Conservation (phyloP, 2,329 filamentous ascomycete genomes). For the Arthroderma uncinatum region DNA sequence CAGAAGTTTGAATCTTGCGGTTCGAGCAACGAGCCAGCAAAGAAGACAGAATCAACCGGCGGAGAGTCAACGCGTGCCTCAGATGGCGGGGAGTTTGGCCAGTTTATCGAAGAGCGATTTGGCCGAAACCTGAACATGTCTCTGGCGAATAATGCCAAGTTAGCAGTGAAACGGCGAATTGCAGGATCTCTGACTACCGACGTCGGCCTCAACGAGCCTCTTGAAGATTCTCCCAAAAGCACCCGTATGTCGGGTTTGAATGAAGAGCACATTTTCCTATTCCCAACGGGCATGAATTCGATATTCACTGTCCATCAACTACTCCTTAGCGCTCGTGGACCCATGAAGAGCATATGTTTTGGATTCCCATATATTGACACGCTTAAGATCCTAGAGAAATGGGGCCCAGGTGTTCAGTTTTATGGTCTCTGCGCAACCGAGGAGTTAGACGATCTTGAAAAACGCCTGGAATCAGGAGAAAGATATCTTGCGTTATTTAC, state of each 20-base stretch:
- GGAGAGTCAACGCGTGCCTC: conserved; percentile 16
- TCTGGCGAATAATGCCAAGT: conserved; percentile 68
- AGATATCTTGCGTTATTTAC: conserved; percentile 75
- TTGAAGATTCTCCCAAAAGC: conserved; percentile 33
- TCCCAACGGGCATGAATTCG: conserved; percentile 84
- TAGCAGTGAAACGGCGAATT: conserved; percentile 77
- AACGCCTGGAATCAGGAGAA: conserved; percentile 58
- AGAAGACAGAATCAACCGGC: conserved; percentile 9
- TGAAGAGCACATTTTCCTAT: conserved; percentile 81
- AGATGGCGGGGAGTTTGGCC: conserved; percentile 54
- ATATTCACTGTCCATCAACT: conserved; percentile 81
- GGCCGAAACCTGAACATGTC: conserved; percentile 78
- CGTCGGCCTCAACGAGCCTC: conserved; percentile 51
- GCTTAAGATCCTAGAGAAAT: conserved; percentile 87
- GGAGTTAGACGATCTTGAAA: conserved; percentile 76
- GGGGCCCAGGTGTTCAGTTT: conserved; percentile 77
- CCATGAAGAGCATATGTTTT: conserved; percentile 70
- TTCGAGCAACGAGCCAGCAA: conserved; percentile 14
- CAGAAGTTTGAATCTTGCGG: conserved; percentile 46
- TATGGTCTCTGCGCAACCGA: conserved; percentile 68
- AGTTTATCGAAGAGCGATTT: conserved; percentile 88
- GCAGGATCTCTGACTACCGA: conserved; percentile 71
- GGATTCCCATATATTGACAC: conserved; percentile 99
- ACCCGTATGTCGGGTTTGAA: conserved; percentile 47
- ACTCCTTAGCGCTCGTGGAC: conserved; percentile 53